These are phyloP conservation scores for Arthromyces matolae DNA, from an alignment of 768 basidiomycete genomes.

Conservation along the genomic window DNA sequence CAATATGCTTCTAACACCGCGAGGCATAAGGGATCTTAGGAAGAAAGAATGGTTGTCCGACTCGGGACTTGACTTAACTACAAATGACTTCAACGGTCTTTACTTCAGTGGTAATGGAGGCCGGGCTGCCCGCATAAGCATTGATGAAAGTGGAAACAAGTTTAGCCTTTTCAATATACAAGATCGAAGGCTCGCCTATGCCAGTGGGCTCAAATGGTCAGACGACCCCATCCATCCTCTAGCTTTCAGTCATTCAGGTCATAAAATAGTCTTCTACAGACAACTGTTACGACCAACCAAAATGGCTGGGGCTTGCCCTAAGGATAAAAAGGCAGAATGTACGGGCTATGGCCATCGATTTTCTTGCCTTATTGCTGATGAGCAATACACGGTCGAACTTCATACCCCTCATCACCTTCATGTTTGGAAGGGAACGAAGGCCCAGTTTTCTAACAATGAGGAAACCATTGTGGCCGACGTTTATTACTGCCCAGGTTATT, in stretches of 20 bases:
- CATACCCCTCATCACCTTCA: neutral
- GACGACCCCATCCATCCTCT: neutral
- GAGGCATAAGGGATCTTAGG: slow-evolving; percentile 2
- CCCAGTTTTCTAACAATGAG: slow-evolving; percentile 2
- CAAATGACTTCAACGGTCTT: neutral
- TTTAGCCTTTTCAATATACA: slow-evolving; percentile 1
- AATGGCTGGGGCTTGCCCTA: no score
- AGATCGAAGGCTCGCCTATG: neutral
- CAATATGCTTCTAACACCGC: no score
- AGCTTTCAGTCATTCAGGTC: slow-evolving; percentile 4
- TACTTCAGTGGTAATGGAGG: slow-evolving; percentile 8
- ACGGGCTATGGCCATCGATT: neutral
- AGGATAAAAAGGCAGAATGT: no score
- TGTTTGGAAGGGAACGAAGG: neutral
- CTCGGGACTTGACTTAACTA: neutral
- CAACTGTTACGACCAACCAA: no score
- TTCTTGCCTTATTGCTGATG: slow-evolving; percentile 1
- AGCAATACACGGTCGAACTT: neutral
- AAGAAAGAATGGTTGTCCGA: neutral
- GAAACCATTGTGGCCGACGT: neutral
- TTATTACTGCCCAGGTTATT: neutral
- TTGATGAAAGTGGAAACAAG: neutral
- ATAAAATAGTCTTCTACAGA: slow-evolving; percentile 1
- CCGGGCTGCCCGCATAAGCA: neutral
- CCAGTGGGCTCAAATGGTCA: neutral